These are phyloP conservation scores for Solanum acaule DNA, from an alignment of 257 asterid species.

Conservation along the genomic window DNA sequence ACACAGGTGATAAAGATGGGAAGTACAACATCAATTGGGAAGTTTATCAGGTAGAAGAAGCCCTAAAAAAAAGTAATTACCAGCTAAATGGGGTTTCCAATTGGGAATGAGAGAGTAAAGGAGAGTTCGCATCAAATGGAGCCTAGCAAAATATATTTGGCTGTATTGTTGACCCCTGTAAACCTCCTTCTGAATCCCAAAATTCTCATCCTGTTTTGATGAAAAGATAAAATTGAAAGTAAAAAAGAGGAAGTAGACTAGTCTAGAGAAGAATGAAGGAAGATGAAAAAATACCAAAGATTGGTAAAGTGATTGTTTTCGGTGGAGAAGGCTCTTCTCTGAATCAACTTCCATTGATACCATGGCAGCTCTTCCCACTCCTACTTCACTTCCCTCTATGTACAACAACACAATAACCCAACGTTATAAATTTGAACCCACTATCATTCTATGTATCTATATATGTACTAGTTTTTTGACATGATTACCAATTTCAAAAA, in stretches of 20 bases:
- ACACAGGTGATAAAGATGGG: not conserved
- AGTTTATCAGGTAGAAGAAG: not conserved
- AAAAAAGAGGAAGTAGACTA: not conserved
- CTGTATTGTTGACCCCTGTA: slow-evolving; percentile 97
- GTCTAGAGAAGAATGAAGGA: not conserved
- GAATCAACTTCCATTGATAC: slow-evolving; percentile 59
- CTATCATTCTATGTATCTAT: too few species aligned
- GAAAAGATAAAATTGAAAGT: not conserved
- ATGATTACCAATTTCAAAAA: too few species aligned
- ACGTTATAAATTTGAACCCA: too few species aligned
- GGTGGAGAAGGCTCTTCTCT: slow-evolving; percentile 33
- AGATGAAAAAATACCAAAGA: slow-evolving; percentile 39
- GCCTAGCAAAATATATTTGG: slow-evolving; percentile 89
- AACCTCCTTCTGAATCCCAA: slow-evolving; percentile 62
- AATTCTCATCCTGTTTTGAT: slow-evolving; percentile 49
- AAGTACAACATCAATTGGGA: not conserved
- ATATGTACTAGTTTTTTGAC: too few species aligned
- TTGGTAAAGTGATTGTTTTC: slow-evolving; percentile 55
- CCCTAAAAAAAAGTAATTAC: slow-evolving; percentile 20
- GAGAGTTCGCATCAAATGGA: slow-evolving; percentile 81
- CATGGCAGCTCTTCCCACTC: slow-evolving; percentile 44
- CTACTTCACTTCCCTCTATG: not conserved
- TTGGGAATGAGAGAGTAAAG: slow-evolving; percentile 76
- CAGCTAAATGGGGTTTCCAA: slow-evolving; percentile 81
- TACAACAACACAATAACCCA: too few species aligned